phyloP scores from a whole-genome alignment of 2,329 filamentous ascomycete species.

The Nothophaeocryptopus gaeumannii region DNA sequence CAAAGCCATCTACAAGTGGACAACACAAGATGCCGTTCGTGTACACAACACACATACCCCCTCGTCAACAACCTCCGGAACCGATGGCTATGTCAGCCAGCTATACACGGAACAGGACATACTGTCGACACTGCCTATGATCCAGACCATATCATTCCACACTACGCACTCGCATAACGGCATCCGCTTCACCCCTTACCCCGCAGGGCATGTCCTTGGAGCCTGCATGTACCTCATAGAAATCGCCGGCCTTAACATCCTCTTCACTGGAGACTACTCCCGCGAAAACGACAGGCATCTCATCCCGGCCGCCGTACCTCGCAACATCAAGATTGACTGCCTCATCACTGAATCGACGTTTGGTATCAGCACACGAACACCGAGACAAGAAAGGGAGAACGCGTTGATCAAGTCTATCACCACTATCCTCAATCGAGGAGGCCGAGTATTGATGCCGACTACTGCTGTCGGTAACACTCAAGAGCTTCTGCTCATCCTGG shows the following conservation, averaged over 20 bases:
- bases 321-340: conserved; percentile 87
- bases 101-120: conserved; percentile 96
- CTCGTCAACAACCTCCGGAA: conserved; percentile 27
- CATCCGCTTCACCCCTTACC: conserved; percentile 94
- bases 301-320: conserved; percentile 87
- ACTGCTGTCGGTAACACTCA: conserved; percentile 93
- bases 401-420: conserved; percentile 96
- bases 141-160: conserved; percentile 97
- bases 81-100: conserved; percentile 53
- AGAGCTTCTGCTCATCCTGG: conserved; percentile 87
- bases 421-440: conserved; percentile 82
- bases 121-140: conserved; percentile 85
- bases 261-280: conserved; percentile 98
- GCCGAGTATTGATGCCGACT: conserved; percentile 88
- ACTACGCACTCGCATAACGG: conserved; percentile 96
- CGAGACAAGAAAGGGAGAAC: conserved; percentile 84
- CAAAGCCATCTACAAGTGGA: conserved; percentile 99
- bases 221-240: conserved; percentile 98
- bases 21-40: conserved; percentile 93
- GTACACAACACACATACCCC: conserved; percentile 56
- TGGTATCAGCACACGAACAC: conserved; percentile 89
- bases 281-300: conserved; percentile 93
- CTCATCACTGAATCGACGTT: conserved; percentile 98
- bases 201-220: conserved; percentile 94
- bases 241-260: conserved; percentile 92